Evolutionary conservation across 208 protist genomes (phyloP).

Genomic region (Wallacemonas sp.): DNA sequence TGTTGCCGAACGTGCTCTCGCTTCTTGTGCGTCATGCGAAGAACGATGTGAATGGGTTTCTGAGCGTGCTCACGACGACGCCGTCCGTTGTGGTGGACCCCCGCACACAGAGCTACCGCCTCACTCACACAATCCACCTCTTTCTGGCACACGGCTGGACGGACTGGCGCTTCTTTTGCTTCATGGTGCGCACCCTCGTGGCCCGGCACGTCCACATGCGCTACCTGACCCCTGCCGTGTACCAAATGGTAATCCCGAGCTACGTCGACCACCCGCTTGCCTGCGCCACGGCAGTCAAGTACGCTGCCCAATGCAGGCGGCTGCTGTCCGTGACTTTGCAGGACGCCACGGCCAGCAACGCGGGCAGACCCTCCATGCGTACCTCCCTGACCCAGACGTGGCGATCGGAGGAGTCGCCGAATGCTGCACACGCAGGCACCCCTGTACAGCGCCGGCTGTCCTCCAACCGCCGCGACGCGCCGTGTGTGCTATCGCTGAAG

Average conservation of each 20-base stretch:
- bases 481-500: too few species aligned
- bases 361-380: too few species aligned
- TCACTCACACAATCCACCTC: background rate
- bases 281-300: background rate
- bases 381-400: too few species aligned
- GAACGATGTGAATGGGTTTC: slow-evolving; percentile 3
- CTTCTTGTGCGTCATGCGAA: background rate
- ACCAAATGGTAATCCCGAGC: background rate
- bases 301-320: background rate
- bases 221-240: slow-evolving; percentile 7
- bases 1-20: slow-evolving; percentile 5
- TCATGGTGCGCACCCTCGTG: slow-evolving; percentile 11
- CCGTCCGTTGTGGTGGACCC: background rate
- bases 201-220: background rate
- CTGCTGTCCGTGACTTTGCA: background rate
- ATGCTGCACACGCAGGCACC: too few species aligned
- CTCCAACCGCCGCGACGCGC: too few species aligned
- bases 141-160: slow-evolving; percentile 11
- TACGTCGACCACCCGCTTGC: slow-evolving; percentile 1
- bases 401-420: too few species aligned
- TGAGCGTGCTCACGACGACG: background rate
- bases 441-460: too few species aligned
- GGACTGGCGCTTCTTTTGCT: slow-evolving; percentile 5
- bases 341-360: background rate
- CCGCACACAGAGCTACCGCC: background rate